Base-by-base conservation (phyloP, 257 asterid genomes). In the Lantana camara region DNA sequence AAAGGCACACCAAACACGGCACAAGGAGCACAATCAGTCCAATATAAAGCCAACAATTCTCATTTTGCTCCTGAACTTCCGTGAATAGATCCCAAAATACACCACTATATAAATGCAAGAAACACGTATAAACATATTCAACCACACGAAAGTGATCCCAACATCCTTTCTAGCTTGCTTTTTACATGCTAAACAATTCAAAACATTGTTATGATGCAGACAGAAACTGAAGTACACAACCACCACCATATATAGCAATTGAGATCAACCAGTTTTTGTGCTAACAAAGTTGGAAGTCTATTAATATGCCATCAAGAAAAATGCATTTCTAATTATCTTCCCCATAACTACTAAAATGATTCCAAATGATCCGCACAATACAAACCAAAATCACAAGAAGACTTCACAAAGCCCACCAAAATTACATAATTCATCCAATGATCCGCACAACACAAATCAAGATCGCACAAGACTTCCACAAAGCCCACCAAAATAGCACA, bases 1-100 rank as follows among this genome's bases (percentile, higher is more conserved):
- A 70, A 67, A 32, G 19, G 53, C 22, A 37, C 68, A 63, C 27
- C 45, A 68, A n/a, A n/a, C n/a, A n/a, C n/a, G n/a, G n/a, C n/a
- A n/a, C n/a, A n/a, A 69, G 41, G 13, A 50, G 30, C 44, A 21
- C 17, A 54, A 38, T 22, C 45, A 27, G 11, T 20, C 19, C 24
- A 12, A 35, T 7, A 46, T 57, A n/a, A 24, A 41, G 13, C 45
- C 23, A 50, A 45, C 27, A 59, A 35, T 1, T 20, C 38, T 8
- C 61, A 45, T 37, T 38, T 49, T 14, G 53, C 53, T 47, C 27
- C 27, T 19, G 53, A 47, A 5, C 22, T n/a, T 14, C 23, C 14
- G 42, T 5, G 0, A 9, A 51, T 13, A 47, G 19, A 62, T 21
- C 22, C 30, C 29, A 47, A 19, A n/a, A n/a, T n/a, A n/a, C n/a